Evolutionary conservation across 257 asterid species (phyloP).

Genomic region (Petrea volubilis): DNA sequence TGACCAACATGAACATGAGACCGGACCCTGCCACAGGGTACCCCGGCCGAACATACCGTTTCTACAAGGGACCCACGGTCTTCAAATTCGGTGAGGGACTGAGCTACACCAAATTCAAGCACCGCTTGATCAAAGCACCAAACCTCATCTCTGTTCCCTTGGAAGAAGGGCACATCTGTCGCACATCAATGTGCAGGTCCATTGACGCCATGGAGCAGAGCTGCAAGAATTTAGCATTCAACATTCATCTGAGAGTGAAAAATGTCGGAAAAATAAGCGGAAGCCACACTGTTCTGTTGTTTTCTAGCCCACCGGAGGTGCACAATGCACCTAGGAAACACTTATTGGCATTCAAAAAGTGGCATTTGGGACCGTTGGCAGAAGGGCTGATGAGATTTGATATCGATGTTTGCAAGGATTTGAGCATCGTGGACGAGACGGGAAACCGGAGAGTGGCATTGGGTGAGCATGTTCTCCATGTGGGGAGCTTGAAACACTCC

Average conservation of each 20-base stretch:
- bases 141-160: conserved; percentile 32
- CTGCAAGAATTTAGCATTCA: conserved; percentile 39
- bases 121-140: conserved; percentile 52
- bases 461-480: conserved; percentile 58
- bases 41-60: conserved; percentile 65
- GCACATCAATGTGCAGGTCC: conserved; percentile 41
- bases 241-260: conserved; percentile 45
- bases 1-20: conserved; percentile 77
- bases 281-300: conserved; percentile 58
- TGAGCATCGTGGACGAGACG: conserved; percentile 56
- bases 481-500: conserved; percentile 53
- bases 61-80: conserved; percentile 57
- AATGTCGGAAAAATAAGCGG: conserved; percentile 54
- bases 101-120: conserved; percentile 48
- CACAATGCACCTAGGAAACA: conserved; percentile 68
- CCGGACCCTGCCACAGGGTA: conserved; percentile 59
- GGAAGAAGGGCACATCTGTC: conserved; percentile 49
- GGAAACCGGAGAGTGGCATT: conserved; percentile 49
- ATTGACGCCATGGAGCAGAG: conserved; percentile 27
- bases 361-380: conserved; percentile 31
- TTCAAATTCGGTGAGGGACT: conserved; percentile 55
- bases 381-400: conserved; percentile 43
- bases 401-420: conserved; percentile 53
- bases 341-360: conserved; percentile 49
- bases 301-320: conserved; percentile 54